Base-by-base conservation (phyloP, 2,329 filamentous ascomycete species). In the Pseudogymnoascus sp. region DNA sequence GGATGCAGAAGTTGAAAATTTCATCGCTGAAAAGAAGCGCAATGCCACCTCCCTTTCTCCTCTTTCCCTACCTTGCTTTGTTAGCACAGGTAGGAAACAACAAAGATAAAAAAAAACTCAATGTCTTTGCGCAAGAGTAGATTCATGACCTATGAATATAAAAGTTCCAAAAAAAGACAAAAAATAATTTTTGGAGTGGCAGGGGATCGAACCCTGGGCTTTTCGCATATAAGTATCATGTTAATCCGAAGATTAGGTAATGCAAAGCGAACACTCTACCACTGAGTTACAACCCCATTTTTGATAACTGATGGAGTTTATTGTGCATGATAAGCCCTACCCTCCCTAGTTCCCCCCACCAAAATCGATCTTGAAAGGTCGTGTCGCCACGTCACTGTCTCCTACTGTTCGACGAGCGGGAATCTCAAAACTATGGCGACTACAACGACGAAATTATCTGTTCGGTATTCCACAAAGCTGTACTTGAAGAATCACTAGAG, bases 221-320 rank as follows among this genome's bases (percentile, higher is more conserved):
- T 60, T 60, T 60, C 59, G 38, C 59, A 60, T 38, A 40, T 60
- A 60, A 60, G 59, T 38, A 60, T 56, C 49, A 56, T 56, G n/a
- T 56, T 56, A 56, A 56, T 56, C 49, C 49, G 49, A 56, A 1
- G 49, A 56, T 56, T 56, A 56, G 36, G 38, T 60, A 60, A 60
- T 60, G 59, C 59, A 60, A 60, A 60, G 59, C 59, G 59, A 60
- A 60, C 59, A 42, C 59, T 60, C 59, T 60, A 60, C 59, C 59
- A 60, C 59, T 60, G 59, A 60, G 59, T 42, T 60, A 60, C 59
- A 60, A 42, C 59, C 59, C 59, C 59, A 21, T 56, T 56, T 56
- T 56, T 56, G 28, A 56, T 56, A 56, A n/a, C 5, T 14, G 28
- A 21, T 31, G 11, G 8, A 9, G n/a, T 2, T 1, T 56, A 56